Percentiles rank a stretch among this genome's conserved stretches.
These are phyloP conservation scores for Coelastrella sp. DNA, from an alignment of 139 green algal species.

Conservation along the genomic window DNA sequence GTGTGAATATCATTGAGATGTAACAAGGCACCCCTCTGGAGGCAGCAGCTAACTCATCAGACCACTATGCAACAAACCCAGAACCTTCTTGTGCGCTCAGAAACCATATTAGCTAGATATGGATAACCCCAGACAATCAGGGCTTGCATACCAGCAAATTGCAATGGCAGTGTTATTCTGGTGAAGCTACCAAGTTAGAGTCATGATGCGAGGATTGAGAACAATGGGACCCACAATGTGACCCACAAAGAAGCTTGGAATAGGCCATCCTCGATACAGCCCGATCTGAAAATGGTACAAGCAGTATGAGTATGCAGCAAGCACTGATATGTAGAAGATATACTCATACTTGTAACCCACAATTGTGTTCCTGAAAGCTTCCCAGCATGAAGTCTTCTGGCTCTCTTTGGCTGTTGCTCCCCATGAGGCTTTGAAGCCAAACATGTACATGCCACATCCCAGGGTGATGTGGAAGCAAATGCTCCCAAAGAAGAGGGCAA, in stretches of 20 bases:
- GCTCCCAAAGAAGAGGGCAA: slow-evolving; percentile 14
- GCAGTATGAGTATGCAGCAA: neutral
- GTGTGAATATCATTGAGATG: too few species aligned
- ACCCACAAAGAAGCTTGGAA: neutral
- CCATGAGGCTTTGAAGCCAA: slow-evolving; percentile 14
- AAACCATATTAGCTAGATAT: too few species aligned
- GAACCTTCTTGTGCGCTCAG: too few species aligned
- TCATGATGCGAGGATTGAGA: neutral
- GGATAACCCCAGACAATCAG: too few species aligned
- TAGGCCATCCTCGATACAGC: neutral
- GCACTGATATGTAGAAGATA: neutral
- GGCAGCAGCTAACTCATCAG: too few species aligned
- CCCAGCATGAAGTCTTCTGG: neutral
- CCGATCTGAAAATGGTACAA: neutral
- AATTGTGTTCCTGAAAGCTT: neutral
- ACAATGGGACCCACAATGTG: slow-evolving; percentile 2
- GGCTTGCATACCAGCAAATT: too few species aligned
- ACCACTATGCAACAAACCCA: too few species aligned
- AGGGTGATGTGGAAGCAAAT: slow-evolving; percentile 27
- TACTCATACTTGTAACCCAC: neutral
- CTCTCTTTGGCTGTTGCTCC: slow-evolving; percentile 6
- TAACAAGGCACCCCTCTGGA: too few species aligned
- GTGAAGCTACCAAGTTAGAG: neutral
- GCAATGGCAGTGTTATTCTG: too few species aligned
- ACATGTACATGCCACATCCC: slow-evolving; percentile 35